Percentiles rank a stretch among this genome's conserved stretches.
Evolutionary conservation across 805 yeast genomes (phyloP).

Genomic region (Candida verbasci): DNA sequence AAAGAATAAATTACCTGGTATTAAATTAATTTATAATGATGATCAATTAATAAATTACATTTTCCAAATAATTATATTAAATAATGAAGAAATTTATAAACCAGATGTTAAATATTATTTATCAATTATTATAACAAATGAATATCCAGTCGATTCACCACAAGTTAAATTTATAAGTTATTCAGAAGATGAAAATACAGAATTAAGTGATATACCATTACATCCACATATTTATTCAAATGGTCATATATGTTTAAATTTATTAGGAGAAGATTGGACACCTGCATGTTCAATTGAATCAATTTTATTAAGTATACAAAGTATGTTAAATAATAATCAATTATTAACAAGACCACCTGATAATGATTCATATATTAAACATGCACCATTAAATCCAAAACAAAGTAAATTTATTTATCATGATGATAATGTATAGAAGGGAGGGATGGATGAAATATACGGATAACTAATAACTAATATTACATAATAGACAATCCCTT

Average conservation of each 20-base stretch:
- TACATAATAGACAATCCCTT: too few relatives aligned
- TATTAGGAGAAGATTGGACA: constrained; percentile 64
- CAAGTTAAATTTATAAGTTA: constrained; percentile 46
- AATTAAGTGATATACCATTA: constrained; percentile 42
- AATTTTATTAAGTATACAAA: constrained; percentile 55
- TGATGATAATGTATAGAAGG: constrained; percentile 45
- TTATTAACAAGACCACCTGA: constrained; percentile 52
- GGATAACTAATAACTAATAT: too few relatives aligned
- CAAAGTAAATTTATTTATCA: constrained; percentile 49
- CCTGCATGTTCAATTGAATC: constrained; percentile 54
- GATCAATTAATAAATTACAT: constrained; percentile 17
- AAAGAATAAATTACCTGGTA: constrained; percentile 16
- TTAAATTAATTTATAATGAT: constrained; percentile 15
- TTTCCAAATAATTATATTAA: constrained; percentile 16
- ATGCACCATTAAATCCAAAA: constrained; percentile 59
- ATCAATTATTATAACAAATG: constrained; percentile 36
- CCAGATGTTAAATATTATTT: constrained; percentile 39
- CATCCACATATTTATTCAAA: constrained; percentile 76
- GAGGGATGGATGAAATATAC: not conserved
- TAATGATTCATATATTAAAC: constrained; percentile 43
- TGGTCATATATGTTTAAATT: constrained; percentile 73
- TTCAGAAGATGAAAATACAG: constrained; percentile 8
- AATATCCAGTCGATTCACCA: constrained; percentile 60
- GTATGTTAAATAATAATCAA: constrained; percentile 53
- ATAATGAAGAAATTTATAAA: constrained; percentile 11